Percentiles rank a stretch among this genome's conserved stretches.
Conservation (phyloP, 148 eudicot species). For the Beta vulgaris region DNA sequence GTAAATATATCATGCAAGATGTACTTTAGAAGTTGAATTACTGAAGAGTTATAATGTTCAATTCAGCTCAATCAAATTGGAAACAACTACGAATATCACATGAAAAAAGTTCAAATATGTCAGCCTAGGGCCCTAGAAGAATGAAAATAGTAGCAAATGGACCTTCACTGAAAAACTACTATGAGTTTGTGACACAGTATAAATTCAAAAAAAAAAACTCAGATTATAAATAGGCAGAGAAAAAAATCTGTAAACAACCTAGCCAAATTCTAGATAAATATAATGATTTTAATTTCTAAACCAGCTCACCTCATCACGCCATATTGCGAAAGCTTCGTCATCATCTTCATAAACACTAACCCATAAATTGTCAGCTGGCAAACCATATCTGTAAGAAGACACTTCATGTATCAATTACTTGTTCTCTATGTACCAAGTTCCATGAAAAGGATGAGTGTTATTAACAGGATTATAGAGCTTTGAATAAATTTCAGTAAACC, state of each 20-base stretch:
- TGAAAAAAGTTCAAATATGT: background rate
- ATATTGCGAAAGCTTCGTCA: constrained; percentile 79
- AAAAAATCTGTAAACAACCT: background rate
- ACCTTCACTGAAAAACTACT: background rate
- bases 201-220: too few relatives aligned
- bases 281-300: background rate
- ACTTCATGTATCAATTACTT: constrained; percentile 7
- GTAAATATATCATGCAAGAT: background rate
- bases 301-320: constrained; percentile 75
- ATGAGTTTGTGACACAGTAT: background rate
- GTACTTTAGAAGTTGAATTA: background rate
- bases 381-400: constrained; percentile 54
- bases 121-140: background rate
- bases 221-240: background rate
- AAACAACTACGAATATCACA: background rate
- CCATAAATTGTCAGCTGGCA: constrained; percentile 79
- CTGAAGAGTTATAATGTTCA: background rate
- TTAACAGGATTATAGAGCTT: background rate
- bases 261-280: background rate
- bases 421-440: constrained; percentile 1
- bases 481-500: background rate
- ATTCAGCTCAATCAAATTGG: background rate
- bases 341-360: constrained; percentile 90
- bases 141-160: background rate
- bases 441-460: background rate